Evolutionary conservation across 2,329 filamentous ascomycete species (phyloP).

Genomic region (Botrytis tulipae): DNA sequence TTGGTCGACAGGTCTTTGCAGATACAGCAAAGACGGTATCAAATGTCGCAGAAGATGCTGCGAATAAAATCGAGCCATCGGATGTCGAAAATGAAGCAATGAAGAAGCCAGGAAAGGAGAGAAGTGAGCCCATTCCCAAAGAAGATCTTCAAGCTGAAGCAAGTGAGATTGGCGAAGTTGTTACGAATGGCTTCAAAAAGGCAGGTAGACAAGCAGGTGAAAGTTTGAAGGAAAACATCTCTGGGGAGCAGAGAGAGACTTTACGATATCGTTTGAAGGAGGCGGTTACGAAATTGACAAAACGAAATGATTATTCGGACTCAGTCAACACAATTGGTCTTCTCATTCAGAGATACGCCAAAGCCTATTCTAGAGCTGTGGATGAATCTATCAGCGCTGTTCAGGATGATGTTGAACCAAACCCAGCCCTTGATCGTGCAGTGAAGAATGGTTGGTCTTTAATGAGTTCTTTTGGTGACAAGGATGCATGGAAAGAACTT

Average conservation of each 20-base stretch:
- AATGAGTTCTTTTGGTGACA: slow-evolving; percentile 74
- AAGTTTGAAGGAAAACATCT: slow-evolving; percentile 72
- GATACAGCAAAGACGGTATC: slow-evolving; percentile 82
- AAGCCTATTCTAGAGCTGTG: slow-evolving; percentile 71
- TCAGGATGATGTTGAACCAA: slow-evolving; percentile 69
- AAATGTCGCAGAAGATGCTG: slow-evolving; percentile 70
- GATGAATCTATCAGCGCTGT: slow-evolving; percentile 65
- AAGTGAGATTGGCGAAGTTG: slow-evolving; percentile 48
- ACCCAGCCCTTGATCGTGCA: slow-evolving; percentile 71
- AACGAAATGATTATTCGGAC: slow-evolving; percentile 78
- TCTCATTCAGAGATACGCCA: slow-evolving; percentile 75
- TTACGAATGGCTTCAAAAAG: slow-evolving; percentile 45
- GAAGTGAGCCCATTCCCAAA: slow-evolving; percentile 47
- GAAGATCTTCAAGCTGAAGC: slow-evolving; percentile 63
- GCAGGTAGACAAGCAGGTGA: slow-evolving; percentile 59
- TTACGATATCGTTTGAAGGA: slow-evolving; percentile 74
- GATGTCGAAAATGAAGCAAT: slow-evolving; percentile 54
- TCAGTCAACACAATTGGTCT: slow-evolving; percentile 77
- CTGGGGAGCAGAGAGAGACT: slow-evolving; percentile 69
- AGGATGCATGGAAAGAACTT: slow-evolving; percentile 71
- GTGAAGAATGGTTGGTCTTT: slow-evolving; percentile 79
- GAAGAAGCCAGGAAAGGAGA: slow-evolving; percentile 43
- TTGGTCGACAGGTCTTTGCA: slow-evolving; percentile 80
- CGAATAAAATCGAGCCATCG: slow-evolving; percentile 69
- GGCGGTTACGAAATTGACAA: slow-evolving; percentile 69